phyloP scores from a whole-genome alignment of 495 filamentous ascomycete species.

The Trichoderma orchidacearum region DNA sequence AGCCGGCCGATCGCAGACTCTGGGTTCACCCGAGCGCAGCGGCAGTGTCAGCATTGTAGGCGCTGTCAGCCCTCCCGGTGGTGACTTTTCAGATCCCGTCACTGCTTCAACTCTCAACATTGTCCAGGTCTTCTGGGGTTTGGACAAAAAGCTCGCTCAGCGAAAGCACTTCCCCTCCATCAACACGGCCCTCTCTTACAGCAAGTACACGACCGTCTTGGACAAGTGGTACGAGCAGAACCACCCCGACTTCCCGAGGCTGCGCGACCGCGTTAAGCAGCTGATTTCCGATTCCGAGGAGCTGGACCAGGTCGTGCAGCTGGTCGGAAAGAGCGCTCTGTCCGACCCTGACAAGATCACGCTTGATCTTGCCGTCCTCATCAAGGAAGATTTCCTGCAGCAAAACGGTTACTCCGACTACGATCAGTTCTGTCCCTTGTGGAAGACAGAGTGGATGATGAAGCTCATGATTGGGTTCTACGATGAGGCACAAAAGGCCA shows the following conservation, averaged over 20 bases:
- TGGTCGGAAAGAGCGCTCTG: conserved; percentile 92
- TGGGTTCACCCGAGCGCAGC: conserved; percentile 76
- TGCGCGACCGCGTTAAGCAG: conserved; percentile 85
- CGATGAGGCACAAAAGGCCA: conserved; percentile 91
- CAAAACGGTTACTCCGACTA: conserved; percentile 99
- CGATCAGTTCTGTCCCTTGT: conserved; percentile 96
- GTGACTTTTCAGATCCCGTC: conserved; percentile 98
- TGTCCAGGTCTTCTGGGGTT: conserved; percentile 98
- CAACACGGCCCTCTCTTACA: conserved; percentile 92
- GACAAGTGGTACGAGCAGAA: conserved; percentile 90
- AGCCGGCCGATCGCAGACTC: conserved; percentile 70
- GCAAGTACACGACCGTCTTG: conserved; percentile 80
- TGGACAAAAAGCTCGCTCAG: conserved; percentile 98
- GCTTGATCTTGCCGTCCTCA: conserved; percentile 74
- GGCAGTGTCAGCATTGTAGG: conserved; percentile 97
- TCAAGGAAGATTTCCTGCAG: conserved; percentile 99
- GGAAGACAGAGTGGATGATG: conserved; percentile 99
- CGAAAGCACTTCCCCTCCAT: conserved; percentile 98
- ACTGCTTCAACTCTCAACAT: conserved; percentile 91
- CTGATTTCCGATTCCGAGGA: conserved; percentile 90
- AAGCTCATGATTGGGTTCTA: conserved; percentile 96
- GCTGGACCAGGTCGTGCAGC: conserved; percentile 94
- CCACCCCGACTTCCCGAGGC: conserved; percentile 82
- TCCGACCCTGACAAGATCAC: conserved; percentile 98
- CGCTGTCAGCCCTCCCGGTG: conserved; percentile 91